These are phyloP conservation scores for Pilasporangium apinafurcum DNA, from an alignment of 352 stramenopile genomes.

Conservation along the genomic window DNA sequence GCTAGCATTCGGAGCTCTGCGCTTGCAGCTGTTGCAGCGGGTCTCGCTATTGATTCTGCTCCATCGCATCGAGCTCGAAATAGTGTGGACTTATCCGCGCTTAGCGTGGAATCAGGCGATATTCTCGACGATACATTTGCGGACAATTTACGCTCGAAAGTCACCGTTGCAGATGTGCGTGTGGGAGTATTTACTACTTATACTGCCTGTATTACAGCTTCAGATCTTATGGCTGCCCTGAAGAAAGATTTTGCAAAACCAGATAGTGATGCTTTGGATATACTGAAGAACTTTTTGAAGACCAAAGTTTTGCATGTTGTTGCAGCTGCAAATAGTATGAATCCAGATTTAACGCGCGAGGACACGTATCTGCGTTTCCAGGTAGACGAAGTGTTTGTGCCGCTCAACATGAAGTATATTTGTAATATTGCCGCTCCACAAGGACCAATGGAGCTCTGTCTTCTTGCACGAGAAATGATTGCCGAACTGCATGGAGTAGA, in stretches of 20 bases:
- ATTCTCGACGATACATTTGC: conserved; percentile 56
- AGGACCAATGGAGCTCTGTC: conserved; percentile 62
- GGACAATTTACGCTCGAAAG: conserved; percentile 51
- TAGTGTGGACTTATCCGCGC: conserved; percentile 26
- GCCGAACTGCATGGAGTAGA: conserved; percentile 59
- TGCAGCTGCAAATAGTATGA: conserved; percentile 34
- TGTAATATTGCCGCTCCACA: conserved; percentile 33
- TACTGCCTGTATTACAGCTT: conserved; percentile 43
- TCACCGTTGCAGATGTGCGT: conserved; percentile 52
- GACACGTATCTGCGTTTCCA: conserved; percentile 78
- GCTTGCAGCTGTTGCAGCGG: conserved; percentile 44
- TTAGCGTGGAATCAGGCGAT: conserved; percentile 20
- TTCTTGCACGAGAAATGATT: conserved; percentile 55
- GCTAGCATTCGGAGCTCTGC: conserved; percentile 47
- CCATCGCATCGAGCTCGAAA: conserved; percentile 22
- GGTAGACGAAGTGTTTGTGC: conserved; percentile 76
- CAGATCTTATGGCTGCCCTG: conserved; percentile 39
- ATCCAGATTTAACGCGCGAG: conserved; percentile 35
- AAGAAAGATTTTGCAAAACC: conserved; percentile 59
- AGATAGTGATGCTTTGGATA: conserved; percentile 23
- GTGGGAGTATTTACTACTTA: conserved; percentile 73
- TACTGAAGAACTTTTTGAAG: conserved; percentile 39
- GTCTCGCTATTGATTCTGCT: conserved; percentile 35
- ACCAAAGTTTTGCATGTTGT: conserved; percentile 44
- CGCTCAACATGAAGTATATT: conserved; percentile 79